Evolutionary conservation across 768 basidiomycete species (phyloP).

Genomic region (Termitomyces sp.): DNA sequence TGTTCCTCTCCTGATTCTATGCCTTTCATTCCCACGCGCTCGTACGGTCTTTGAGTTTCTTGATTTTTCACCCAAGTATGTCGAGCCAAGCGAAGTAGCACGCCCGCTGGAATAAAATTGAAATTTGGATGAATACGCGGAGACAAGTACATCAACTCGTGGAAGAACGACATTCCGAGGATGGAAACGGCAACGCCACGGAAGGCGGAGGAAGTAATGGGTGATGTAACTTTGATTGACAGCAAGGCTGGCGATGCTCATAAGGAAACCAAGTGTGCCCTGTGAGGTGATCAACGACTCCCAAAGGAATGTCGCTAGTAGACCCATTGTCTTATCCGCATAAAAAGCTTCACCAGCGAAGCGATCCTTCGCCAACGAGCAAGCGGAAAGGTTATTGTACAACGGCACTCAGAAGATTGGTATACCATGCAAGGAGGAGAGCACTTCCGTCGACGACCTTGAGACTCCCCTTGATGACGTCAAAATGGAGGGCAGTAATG

Average conservation of each 20-base stretch:
- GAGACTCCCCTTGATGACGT: too few relatives aligned
- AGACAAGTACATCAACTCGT: conserved; percentile 52
- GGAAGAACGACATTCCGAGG: conserved; percentile 75
- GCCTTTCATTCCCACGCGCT: too few relatives aligned
- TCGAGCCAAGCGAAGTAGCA: conserved; percentile 71
- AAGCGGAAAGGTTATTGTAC: conserved; percentile 71
- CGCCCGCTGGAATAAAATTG: conserved; percentile 52
- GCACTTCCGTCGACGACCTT: conserved; percentile 84
- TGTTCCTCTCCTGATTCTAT: too few relatives aligned
- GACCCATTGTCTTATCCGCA: too few relatives aligned
- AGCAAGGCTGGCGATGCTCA: conserved; percentile 90
- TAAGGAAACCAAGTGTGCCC: conserved; percentile 88
- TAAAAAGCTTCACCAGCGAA: conserved; percentile 34
- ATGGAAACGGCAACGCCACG: conserved; percentile 88
- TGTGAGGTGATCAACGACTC: conserved; percentile 60
- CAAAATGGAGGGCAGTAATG: too few relatives aligned
- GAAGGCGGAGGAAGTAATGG: conserved; percentile 93
- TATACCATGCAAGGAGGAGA: conserved; percentile 86
- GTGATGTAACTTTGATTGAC: conserved; percentile 95
- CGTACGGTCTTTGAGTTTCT: too few relatives aligned
- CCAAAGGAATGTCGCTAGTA: too few relatives aligned
- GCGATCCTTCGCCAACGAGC: conserved; percentile 67
- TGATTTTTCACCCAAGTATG: too few relatives aligned
- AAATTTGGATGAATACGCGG: background rate
- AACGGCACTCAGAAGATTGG: conserved; percentile 74